These are phyloP conservation scores for Fomes fomentarius DNA, from an alignment of 1,284 basidiomycete species.

Conservation along the genomic window DNA sequence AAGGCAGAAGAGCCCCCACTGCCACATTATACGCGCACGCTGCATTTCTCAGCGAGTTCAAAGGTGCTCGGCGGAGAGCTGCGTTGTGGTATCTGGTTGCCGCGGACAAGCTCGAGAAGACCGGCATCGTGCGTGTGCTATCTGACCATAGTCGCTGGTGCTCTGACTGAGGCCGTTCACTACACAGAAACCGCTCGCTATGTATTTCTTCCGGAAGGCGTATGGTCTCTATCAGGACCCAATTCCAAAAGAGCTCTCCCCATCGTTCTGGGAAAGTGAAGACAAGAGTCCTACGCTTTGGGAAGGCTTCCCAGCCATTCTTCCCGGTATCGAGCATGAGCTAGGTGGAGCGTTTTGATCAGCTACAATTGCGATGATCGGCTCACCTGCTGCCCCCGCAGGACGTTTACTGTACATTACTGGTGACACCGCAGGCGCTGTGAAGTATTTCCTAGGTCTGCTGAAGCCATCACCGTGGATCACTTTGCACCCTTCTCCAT, in stretches of 20 bases:
- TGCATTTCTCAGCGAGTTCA: constrained; percentile 65
- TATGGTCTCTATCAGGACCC: constrained; percentile 58
- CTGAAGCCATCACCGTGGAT: constrained; percentile 43
- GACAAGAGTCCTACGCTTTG: constrained; percentile 43
- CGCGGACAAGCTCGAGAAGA: constrained; percentile 76
- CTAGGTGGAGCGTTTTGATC: constrained; percentile 50
- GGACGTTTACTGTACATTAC: constrained; percentile 78
- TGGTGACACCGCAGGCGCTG: constrained; percentile 71
- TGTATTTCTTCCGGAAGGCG: constrained; percentile 74
- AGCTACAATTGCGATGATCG: background rate
- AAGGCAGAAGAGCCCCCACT: constrained; percentile 82
- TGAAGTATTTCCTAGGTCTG: constrained; percentile 66
- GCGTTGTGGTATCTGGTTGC: constrained; percentile 78
- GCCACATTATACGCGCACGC: constrained; percentile 77
- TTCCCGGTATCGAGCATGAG: constrained; percentile 76
- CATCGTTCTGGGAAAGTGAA: constrained; percentile 78
- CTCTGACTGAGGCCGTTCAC: no score
- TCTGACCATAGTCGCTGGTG: background rate
- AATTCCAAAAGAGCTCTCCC: constrained; percentile 63
- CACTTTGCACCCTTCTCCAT: constrained; percentile 12
- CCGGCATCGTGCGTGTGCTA: constrained; percentile 65
- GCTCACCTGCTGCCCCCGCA: constrained; percentile 30
- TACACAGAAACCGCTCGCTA: constrained; percentile 75
- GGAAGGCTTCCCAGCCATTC: constrained; percentile 60
- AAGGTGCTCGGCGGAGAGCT: constrained; percentile 58